Evolutionary conservation across 2,329 filamentous ascomycete genomes (phyloP).

Genomic region (Ophiocordyceps camponoti-leonardi): DNA sequence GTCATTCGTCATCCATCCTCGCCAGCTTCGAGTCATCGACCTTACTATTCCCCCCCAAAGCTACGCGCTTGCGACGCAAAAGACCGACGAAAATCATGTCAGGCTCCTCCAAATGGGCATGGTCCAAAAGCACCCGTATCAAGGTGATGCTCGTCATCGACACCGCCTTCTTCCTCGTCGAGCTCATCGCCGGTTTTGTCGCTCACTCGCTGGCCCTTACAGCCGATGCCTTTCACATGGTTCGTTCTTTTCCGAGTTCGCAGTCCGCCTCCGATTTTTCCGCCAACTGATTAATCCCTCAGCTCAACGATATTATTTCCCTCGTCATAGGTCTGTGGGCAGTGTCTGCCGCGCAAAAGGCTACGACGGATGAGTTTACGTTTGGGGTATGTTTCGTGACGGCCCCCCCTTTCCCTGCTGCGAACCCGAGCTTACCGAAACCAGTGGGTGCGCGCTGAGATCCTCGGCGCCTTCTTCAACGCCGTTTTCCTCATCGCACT

Average conservation of each 20-base stretch:
- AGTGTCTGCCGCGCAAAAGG: conserved; percentile 72
- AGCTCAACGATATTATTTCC: conserved; percentile 96
- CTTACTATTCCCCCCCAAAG: neutral
- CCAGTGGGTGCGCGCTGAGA: conserved; percentile 93
- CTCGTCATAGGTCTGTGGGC: conserved; percentile 88
- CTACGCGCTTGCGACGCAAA: neutral
- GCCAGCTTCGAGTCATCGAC: neutral
- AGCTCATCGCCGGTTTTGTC: conserved; percentile 69
- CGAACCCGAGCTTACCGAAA: conserved; percentile 6
- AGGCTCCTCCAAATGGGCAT: conserved; percentile 43
- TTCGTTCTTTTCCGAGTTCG: conserved; percentile 20
- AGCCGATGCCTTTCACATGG: conserved; percentile 98
- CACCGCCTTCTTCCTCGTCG: conserved; percentile 73
- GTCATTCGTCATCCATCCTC: neutral
- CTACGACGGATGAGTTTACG: conserved; percentile 79
- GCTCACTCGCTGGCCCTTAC: conserved; percentile 86
- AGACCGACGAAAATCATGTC: conserved; percentile 7
- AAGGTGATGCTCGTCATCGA: conserved; percentile 86
- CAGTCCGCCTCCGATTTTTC: no score
- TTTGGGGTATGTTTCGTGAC: conserved; percentile 54
- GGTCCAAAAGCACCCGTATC: conserved; percentile 87
- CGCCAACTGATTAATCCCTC: neutral
- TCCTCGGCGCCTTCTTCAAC: conserved; percentile 88
- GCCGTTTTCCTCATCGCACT: conserved; percentile 94
- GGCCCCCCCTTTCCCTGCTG: neutral